Percentiles rank a stretch among this genome's conserved stretches.
These are phyloP conservation scores for Aspergillus terreus DNA, from an alignment of 2,329 filamentous ascomycete species.

Conservation along the genomic window DNA sequence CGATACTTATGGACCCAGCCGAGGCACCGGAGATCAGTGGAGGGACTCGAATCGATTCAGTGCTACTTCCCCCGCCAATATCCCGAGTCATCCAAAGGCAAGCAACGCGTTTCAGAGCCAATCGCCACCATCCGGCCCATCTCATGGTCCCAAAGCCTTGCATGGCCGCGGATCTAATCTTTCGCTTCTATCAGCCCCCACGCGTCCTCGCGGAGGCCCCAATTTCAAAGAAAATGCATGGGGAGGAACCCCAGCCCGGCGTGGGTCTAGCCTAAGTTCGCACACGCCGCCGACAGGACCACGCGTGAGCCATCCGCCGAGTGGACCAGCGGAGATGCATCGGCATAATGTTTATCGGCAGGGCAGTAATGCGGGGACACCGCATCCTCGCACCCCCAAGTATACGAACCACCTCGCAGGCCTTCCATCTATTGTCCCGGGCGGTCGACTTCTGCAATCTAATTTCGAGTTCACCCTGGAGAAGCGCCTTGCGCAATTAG, in stretches of 20 bases:
- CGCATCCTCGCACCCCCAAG: conserved; percentile 38
- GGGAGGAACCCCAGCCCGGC: conserved; percentile 29
- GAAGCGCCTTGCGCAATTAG: conserved; percentile 44
- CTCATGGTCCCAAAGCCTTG: conserved; percentile 32
- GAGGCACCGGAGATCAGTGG: conserved; percentile 5
- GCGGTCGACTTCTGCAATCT: conserved; percentile 39
- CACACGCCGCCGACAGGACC: conserved; percentile 37
- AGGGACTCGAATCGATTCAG: conserved; percentile 13
- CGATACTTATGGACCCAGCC: conserved; percentile 8
- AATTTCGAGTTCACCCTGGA: conserved; percentile 37
- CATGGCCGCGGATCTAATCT: conserved; percentile 37
- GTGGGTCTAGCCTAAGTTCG: conserved; percentile 26
- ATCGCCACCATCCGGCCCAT: conserved; percentile 37
- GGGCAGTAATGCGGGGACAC: conserved; percentile 31
- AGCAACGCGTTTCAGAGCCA: conserved; percentile 16
- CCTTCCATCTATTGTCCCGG: conserved; percentile 37
- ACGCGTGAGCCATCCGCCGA: conserved; percentile 28
- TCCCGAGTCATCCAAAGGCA: conserved; percentile 31
- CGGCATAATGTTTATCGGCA: conserved; percentile 35
- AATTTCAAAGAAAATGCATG: conserved; percentile 34
- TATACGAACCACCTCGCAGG: conserved; percentile 39
- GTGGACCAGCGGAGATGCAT: conserved; percentile 27
- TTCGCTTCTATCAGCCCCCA: conserved; percentile 45
- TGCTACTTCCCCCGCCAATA: conserved; percentile 16
- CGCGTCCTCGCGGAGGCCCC: conserved; percentile 42